Evolutionary conservation across 2,329 filamentous ascomycete species (phyloP).

Genomic region (Arthrobotrys musiformis): DNA sequence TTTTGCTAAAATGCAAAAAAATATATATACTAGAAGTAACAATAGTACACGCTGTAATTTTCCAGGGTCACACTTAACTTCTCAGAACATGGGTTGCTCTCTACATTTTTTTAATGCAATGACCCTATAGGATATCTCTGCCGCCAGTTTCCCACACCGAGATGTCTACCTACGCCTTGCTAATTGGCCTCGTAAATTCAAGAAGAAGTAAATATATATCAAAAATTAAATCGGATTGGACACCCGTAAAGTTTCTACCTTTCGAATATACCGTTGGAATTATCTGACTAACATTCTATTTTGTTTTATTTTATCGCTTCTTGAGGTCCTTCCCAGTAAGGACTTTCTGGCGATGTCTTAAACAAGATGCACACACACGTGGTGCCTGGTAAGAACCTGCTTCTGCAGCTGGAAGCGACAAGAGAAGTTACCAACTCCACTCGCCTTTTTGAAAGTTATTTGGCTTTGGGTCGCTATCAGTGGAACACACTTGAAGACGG

Average conservation of each 20-base stretch:
- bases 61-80: slow-evolving; percentile 30
- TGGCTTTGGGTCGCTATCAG: slow-evolving; percentile 39
- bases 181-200: neutral
- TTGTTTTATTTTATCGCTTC: slow-evolving; percentile 25
- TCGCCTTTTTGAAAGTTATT: slow-evolving; percentile 25
- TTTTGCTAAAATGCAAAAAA: slow-evolving; percentile 36
- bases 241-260: slow-evolving; percentile 26
- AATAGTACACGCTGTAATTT: slow-evolving; percentile 35
- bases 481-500: slow-evolving; percentile 17
- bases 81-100: slow-evolving; percentile 36
- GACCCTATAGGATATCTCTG: slow-evolving; percentile 18
- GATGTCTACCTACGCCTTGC: slow-evolving; percentile 14
- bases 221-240: neutral
- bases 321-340: slow-evolving; percentile 31
- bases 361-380: slow-evolving; percentile 52
- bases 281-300: slow-evolving; percentile 5
- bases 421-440: slow-evolving; percentile 49
- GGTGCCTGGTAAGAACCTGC: slow-evolving; percentile 52
- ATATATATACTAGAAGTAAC: slow-evolving; percentile 1
- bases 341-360: slow-evolving; percentile 36
- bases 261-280: neutral
- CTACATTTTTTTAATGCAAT: slow-evolving; percentile 24
- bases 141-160: neutral
- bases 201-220: slow-evolving; percentile 47
- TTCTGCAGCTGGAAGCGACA: slow-evolving; percentile 55